A percentile compares a stretch with the other conserved stretches of the same genome.
Evolutionary conservation across 768 basidiomycete genomes (phyloP).

Genomic region (Sporobolomyces phaffii): DNA sequence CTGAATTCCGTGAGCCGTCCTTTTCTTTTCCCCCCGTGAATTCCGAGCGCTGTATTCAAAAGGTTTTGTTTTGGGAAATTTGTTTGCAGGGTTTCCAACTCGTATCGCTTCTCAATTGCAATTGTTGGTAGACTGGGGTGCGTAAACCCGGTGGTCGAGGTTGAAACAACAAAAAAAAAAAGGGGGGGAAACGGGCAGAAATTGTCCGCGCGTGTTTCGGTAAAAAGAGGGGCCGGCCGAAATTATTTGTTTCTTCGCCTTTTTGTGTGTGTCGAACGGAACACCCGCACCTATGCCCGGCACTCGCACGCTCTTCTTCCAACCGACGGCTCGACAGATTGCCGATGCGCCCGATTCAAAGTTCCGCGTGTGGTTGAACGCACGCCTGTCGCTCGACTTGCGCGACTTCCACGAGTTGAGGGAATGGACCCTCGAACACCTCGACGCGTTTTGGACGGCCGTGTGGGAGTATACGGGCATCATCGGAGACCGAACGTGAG

Average conservation of each 20-base stretch:
- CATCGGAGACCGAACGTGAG: conserved; percentile 34
- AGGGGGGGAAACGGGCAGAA: too few species aligned
- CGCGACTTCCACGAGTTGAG: conserved; percentile 36
- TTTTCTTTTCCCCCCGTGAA: background rate
- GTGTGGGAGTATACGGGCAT: conserved; percentile 34
- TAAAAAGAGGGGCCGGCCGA: too few species aligned
- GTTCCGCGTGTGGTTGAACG: conserved; percentile 37
- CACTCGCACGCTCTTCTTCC: conserved; percentile 28
- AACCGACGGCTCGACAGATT: conserved; percentile 9
- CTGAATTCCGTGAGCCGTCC: conserved; percentile 28
- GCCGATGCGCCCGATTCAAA: conserved; percentile 9
- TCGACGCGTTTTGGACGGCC: conserved; percentile 37
- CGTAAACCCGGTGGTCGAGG: too few species aligned
- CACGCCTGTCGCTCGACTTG: conserved; percentile 9
- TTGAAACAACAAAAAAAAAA: too few species aligned
- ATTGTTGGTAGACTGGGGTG: conserved; percentile 32
- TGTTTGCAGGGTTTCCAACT: conserved; percentile 27
- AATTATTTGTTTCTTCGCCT: background rate
- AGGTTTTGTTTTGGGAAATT: background rate
- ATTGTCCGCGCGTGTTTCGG: too few species aligned
- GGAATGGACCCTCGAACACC: conserved; percentile 16
- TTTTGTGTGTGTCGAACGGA: too few species aligned
- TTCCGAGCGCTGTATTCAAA: too few species aligned
- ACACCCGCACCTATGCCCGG: background rate
- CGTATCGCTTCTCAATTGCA: conserved; percentile 25